Conservation (phyloP, 2,329 filamentous ascomycete species). For the Colletotrichum truncatum region DNA sequence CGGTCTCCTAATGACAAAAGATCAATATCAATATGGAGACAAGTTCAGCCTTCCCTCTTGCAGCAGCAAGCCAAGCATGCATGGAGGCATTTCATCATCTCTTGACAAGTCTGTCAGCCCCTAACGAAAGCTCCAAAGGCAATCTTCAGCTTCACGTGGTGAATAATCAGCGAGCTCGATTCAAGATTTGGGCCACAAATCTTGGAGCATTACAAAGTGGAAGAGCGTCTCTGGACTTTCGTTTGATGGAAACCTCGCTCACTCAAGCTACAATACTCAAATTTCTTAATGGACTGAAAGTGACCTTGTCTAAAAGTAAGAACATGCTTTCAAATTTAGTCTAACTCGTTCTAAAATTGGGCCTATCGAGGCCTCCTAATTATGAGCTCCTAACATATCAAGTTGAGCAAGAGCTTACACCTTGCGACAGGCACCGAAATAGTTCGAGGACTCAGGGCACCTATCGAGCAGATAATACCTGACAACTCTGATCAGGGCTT, state of each 20-base stretch:
- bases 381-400: no score
- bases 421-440: background rate
- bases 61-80: background rate
- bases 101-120: background rate
- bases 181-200: background rate
- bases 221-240: constrained; percentile 8
- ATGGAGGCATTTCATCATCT: background rate
- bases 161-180: background rate
- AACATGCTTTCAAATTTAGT: no score
- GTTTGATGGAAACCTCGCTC: background rate
- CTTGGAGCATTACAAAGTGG: background rate
- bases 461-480: background rate
- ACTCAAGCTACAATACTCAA: background rate
- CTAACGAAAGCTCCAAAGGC: background rate
- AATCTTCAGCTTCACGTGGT: background rate
- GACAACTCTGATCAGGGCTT: background rate
- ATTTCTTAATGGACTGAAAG: background rate
- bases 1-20: no score
- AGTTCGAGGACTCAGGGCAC: background rate
- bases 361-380: no score
- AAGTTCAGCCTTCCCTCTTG: background rate
- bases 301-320: background rate
- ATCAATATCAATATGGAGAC: no score
- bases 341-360: no score
- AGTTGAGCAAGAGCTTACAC: background rate